A percentile compares a stretch with the other conserved stretches of the same genome.
Conservation (phyloP, 345 rosid species). For the Syzygium aromaticum region DNA sequence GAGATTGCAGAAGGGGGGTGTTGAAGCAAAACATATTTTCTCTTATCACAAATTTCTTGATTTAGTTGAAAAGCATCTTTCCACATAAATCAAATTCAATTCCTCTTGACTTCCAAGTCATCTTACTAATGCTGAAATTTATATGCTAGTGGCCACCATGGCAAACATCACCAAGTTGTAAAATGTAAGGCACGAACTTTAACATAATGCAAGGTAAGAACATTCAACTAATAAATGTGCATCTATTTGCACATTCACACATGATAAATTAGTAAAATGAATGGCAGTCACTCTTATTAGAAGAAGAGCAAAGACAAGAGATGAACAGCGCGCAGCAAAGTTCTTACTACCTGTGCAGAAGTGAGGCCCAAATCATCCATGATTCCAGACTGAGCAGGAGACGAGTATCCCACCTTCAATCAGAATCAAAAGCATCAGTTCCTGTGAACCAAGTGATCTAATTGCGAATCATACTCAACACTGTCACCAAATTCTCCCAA, state of each 20-base stretch:
- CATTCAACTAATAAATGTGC: background rate
- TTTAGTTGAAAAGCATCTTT: background rate
- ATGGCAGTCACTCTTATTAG: background rate
- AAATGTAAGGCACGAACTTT: background rate
- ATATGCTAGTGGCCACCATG: background rate
- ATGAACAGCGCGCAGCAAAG: background rate
- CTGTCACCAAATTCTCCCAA: background rate
- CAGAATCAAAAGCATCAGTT: background rate
- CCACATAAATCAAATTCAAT: background rate
- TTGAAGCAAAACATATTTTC: background rate
- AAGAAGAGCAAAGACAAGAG: background rate
- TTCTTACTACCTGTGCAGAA: conserved; percentile 39
- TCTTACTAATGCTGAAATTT: background rate
- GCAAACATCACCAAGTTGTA: background rate
- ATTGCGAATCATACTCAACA: background rate
- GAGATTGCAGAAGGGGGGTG: background rate
- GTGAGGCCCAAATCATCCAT: conserved; percentile 54
- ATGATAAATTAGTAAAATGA: background rate
- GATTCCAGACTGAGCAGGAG: conserved; percentile 80
- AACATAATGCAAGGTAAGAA: background rate
- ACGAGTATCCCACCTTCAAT: conserved; percentile 72
- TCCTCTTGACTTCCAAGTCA: background rate
- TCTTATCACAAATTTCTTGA: background rate
- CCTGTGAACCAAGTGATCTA: background rate
- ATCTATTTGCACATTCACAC: background rate